A percentile compares a stretch with the other conserved stretches of the same genome.
These are phyloP conservation scores for Arachis stenosperma DNA, from an alignment of 306 rosid species.

Conservation along the genomic window DNA sequence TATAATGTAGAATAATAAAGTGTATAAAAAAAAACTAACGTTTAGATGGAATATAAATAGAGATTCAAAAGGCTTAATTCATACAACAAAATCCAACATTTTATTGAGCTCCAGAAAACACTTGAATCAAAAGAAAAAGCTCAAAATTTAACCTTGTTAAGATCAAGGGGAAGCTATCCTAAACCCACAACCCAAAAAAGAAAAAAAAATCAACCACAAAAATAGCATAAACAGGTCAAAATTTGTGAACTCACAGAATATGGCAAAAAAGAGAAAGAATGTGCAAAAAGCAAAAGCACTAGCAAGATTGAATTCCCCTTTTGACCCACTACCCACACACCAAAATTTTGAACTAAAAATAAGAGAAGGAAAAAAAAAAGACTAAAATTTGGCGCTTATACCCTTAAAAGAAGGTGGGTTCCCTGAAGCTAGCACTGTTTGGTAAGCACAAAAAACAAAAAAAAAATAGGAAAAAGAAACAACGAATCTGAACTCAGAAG, in stretches of 20 bases:
- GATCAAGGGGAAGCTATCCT: background rate
- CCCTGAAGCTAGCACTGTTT: background rate
- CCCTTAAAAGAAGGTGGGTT: slow-evolving; percentile 23
- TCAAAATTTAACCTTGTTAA: slow-evolving; percentile 29
- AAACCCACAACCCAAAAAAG: slow-evolving; percentile 29
- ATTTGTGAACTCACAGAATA: slow-evolving; percentile 2
- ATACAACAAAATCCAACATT: slow-evolving; percentile 6
- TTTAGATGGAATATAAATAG: slow-evolving; percentile 18
- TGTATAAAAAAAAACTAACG: background rate
- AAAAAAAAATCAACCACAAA: slow-evolving; percentile 15
- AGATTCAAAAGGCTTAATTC: slow-evolving; percentile 8
- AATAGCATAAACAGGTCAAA: background rate
- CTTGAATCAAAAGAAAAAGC: slow-evolving; percentile 30
- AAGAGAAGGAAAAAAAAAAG: background rate
- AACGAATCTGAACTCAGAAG: slow-evolving; percentile 21
- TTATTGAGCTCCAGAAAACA: slow-evolving; percentile 24
- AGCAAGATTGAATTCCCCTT: slow-evolving; percentile 33
- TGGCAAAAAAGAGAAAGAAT: slow-evolving; percentile 5
- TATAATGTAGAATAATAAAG: background rate
- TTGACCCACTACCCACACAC: slow-evolving; percentile 33
- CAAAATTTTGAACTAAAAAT: slow-evolving; percentile 14
- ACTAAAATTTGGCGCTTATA: slow-evolving; percentile 24
- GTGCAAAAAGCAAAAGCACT: background rate
- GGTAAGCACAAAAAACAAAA: background rate
- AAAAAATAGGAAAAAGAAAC: background rate